Conservation (phyloP, 345 rosid genomes). For the Excoecaria agallocha region DNA sequence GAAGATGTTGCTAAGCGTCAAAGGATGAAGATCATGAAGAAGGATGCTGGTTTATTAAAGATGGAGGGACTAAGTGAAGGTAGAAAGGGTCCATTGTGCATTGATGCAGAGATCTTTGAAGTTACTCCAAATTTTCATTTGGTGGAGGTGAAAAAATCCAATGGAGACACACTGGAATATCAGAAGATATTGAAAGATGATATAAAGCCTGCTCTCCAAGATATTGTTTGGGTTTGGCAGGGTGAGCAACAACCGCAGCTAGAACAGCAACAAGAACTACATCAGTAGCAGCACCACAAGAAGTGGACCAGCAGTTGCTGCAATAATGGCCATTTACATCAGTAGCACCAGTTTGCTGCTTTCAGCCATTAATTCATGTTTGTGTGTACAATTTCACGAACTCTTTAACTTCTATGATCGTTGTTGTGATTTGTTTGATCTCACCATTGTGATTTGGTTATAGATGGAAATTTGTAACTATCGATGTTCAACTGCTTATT, state of each 20-base stretch:
- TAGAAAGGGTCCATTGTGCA: slow-evolving; percentile 19
- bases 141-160: slow-evolving; percentile 23
- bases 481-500: neutral
- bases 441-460: neutral
- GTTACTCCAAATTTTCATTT: slow-evolving; percentile 22
- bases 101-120: slow-evolving; percentile 28
- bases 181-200: slow-evolving; percentile 21
- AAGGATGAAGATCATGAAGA: slow-evolving; percentile 21
- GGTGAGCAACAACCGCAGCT: slow-evolving; percentile 11
- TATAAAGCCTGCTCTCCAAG: slow-evolving; percentile 24
- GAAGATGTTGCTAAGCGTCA: slow-evolving; percentile 19
- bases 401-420: neutral
- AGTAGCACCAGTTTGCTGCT: neutral
- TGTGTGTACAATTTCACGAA: neutral
- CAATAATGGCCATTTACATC: too few relatives aligned
- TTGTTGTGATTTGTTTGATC: neutral
- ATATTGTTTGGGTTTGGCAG: slow-evolving; percentile 27
- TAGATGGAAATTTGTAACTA: neutral
- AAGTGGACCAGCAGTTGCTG: neutral
- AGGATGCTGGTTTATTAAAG: slow-evolving; percentile 22
- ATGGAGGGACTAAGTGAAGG: slow-evolving; percentile 24
- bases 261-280: neutral
- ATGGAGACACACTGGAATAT: slow-evolving; percentile 24
- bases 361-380: neutral
- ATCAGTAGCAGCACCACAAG: neutral